Evolutionary conservation across 148 eudicot genomes (phyloP).

Genomic region (Vaccinium corymbosum): DNA sequence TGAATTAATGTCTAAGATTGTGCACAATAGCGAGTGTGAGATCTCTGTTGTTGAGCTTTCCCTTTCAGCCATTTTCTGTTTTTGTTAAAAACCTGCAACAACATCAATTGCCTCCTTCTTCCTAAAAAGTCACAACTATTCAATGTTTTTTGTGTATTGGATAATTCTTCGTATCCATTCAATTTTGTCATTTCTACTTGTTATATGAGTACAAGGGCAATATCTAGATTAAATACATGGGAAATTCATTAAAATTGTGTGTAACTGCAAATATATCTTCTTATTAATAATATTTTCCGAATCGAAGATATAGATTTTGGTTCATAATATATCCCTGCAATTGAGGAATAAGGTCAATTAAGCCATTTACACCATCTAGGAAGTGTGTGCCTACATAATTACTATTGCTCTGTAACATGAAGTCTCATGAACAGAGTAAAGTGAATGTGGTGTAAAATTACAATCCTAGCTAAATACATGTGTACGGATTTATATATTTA

Average conservation of each 20-base stretch:
- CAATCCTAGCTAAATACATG: no score
- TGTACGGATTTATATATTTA: background rate
- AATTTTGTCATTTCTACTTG: background rate
- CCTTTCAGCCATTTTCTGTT: background rate
- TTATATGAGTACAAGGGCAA: no score
- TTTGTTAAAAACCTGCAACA: background rate
- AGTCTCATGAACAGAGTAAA: background rate
- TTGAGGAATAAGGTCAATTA: background rate
- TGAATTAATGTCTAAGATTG: no score
- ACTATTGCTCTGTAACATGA: background rate
- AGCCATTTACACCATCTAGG: slow-evolving; percentile 1
- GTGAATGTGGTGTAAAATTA: no score
- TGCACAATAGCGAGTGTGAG: background rate
- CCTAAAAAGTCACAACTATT: no score
- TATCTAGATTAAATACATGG: background rate
- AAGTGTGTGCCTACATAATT: background rate
- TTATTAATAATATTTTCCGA: background rate
- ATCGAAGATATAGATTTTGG: background rate
- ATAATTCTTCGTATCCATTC: background rate
- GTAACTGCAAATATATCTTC: background rate
- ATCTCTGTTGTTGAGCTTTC: background rate
- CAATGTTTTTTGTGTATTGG: no score
- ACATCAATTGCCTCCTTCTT: background rate
- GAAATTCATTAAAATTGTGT: background rate
- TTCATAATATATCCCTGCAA: background rate